Base-by-base conservation (phyloP, 2,329 filamentous ascomycete species). In the Fusarium irregulare region DNA sequence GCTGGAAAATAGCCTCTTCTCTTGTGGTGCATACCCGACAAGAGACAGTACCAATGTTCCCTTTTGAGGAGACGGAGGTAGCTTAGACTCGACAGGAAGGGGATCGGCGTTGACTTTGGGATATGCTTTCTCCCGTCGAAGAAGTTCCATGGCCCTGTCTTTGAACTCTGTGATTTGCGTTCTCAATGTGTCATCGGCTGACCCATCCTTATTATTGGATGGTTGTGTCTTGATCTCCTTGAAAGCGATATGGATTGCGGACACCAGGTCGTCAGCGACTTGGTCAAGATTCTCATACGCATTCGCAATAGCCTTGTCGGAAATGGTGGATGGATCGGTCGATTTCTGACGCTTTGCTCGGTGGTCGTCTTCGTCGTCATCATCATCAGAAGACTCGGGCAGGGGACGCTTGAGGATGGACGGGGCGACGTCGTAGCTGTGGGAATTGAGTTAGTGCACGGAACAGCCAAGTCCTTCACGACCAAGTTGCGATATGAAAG, bases 1-100 rank as follows among this genome's bases (percentile, higher is more conserved):
- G 78, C 94, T 97, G 6, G 95, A 97, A 78, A 96, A 98, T 6
- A 98, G 83, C 64, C 95, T 92, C 72, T 90, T 91, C 37, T 92
- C 87, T 47, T 89, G 89, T 3, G 91, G 89, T 42, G 92, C 92
- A 71, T 90, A 92, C 57, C 93, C 93, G 71, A 90, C 91, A 2
- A 97, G 83, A 1, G 93, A 95, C 61, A 98, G 83, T 8, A 95
- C 90, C 18, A 89, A 60, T 57, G 79, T 86, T 80, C 70, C 86
- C 78, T 70, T 83, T 76, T 78, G 71, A 21, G 83, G 77, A 25
- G 79, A 78, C 6, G 79, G 76, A 20, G 80, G 78, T 28, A 80
- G 68, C 49, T 80, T 79, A 42, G 81, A 82, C 51, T 82, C 80
- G 28, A 79, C 76, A 51, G 81, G 81, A 44, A 82, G 77, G n/a